Conservation (phyloP, 179 eudicot species). For the Drosera spatulata region DNA sequence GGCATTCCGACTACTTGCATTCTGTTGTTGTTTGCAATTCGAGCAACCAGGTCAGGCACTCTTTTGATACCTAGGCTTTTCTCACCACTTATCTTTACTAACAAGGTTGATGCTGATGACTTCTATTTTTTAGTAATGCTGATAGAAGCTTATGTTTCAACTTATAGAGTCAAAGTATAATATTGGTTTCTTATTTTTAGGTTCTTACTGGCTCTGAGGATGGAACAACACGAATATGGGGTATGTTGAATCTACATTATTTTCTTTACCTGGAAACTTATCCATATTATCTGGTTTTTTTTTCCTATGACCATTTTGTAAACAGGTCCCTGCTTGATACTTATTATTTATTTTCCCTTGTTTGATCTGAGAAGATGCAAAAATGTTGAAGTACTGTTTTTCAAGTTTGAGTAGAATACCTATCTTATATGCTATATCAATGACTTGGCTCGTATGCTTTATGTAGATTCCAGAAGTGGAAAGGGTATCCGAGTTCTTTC, state of each 20-base stretch:
- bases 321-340: neutral
- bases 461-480: constrained; percentile 64
- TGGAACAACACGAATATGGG: constrained; percentile 91
- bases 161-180: no score
- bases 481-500: constrained; percentile 63
- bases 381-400: no score
- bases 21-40: constrained; percentile 56
- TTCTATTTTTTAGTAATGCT: no score
- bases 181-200: constrained; percentile 20
- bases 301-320: neutral
- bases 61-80: neutral
- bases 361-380: neutral
- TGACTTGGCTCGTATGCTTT: constrained; percentile 10
- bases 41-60: constrained; percentile 54
- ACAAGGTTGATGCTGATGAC: no score
- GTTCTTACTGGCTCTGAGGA: constrained; percentile 96
- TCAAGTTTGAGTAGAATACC: no score
- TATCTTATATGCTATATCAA: neutral
- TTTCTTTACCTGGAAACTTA: neutral
- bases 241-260: constrained; percentile 21
- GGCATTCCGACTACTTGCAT: constrained; percentile 82
- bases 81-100: no score
- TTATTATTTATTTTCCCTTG: neutral
- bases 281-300: neutral
- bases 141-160: no score